Conservation (phyloP, 208 protist species). For the Leishmania lainsoni region DNA sequence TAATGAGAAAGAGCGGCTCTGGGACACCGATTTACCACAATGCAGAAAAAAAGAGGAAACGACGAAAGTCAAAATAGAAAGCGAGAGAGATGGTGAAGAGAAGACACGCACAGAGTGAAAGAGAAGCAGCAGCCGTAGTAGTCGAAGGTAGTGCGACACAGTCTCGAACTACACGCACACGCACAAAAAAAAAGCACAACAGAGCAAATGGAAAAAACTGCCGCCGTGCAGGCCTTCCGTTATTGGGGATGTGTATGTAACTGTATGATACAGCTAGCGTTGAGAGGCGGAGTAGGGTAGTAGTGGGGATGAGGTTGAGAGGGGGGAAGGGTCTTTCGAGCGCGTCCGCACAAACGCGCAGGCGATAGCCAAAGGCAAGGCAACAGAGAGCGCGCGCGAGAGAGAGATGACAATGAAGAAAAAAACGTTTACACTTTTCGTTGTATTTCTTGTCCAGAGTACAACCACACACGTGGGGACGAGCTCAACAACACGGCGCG, state of each 20-base stretch:
- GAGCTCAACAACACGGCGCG: not conserved
- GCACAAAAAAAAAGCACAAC: not conserved
- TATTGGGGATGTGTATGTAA: not conserved
- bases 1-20: not conserved
- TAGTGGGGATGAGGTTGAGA: not conserved
- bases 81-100: not conserved
- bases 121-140: not conserved
- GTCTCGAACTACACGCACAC: not conserved
- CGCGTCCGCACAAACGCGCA: not conserved
- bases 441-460: not conserved
- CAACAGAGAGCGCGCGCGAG: not conserved
- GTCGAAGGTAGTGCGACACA: not conserved
- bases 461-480: not conserved
- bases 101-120: not conserved
- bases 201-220: not conserved
- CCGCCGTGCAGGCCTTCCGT: not conserved
- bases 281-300: not conserved
- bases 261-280: slow-evolving; percentile 1
- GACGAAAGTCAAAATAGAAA: not conserved
- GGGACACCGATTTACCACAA: not conserved
- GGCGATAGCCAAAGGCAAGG: not conserved
- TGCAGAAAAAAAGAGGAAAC: not conserved
- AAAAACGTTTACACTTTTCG: not conserved
- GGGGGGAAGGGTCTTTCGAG: not conserved
- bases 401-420: not conserved